Evolutionary conservation across 2,329 filamentous ascomycete species (phyloP).

Genomic region (Thelonectria blattea): DNA sequence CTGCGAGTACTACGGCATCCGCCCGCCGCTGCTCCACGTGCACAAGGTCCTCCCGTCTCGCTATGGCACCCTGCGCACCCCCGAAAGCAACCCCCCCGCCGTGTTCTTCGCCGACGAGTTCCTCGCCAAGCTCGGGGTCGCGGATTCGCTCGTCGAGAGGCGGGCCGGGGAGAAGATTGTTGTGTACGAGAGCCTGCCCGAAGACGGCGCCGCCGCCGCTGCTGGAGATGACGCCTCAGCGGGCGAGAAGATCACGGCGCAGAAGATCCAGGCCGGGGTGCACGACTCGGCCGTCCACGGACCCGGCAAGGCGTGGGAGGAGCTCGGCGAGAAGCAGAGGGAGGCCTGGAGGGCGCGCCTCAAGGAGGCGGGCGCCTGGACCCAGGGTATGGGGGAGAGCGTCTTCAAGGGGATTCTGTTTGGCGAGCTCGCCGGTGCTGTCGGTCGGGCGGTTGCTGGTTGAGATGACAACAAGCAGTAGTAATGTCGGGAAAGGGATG

Average conservation of each 20-base stretch:
- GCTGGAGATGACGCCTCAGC: conserved; percentile 23
- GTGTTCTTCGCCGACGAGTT: conserved; percentile 42
- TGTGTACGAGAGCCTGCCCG: conserved; percentile 39
- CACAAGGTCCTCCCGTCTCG: conserved; percentile 60
- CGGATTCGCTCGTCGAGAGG: conserved; percentile 34
- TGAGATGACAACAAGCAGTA: conserved; percentile 34
- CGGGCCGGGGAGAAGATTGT: conserved; percentile 48
- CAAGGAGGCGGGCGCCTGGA: conserved; percentile 76
- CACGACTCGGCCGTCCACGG: conserved; percentile 56
- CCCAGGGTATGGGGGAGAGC: conserved; percentile 76
- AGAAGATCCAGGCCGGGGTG: conserved; percentile 48
- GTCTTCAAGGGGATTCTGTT: conserved; percentile 82
- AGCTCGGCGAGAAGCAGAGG: conserved; percentile 68
- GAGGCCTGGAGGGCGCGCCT: conserved; percentile 73
- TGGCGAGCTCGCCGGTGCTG: conserved; percentile 69
- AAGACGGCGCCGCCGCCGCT: conserved; percentile 24
- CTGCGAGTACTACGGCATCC: conserved; percentile 66
- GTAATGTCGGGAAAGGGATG: background rate
- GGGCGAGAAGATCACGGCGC: conserved; percentile 23
- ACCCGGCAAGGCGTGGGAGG: conserved; percentile 71
- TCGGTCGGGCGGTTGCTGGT: conserved; percentile 58
- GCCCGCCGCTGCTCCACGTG: conserved; percentile 62
- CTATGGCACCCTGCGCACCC: conserved; percentile 42
- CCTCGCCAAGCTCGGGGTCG: conserved; percentile 47
- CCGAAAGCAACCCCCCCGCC: conserved; percentile 35